Conservation (phyloP, 1,139 yeast species). For the Candida frijolesensis region DNA sequence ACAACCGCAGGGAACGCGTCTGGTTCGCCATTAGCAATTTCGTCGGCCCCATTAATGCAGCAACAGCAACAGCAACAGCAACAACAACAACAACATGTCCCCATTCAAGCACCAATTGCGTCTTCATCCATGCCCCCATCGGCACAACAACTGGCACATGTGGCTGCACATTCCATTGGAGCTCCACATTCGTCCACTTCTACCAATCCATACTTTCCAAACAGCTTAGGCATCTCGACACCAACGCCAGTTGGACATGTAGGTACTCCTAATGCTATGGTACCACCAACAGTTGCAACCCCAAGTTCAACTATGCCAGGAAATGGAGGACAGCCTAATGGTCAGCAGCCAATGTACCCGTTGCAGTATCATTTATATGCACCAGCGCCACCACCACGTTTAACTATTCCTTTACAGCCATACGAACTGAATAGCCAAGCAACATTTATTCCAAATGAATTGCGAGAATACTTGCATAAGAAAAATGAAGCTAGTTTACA, state of each 20-base stretch:
- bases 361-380: slow-evolving; percentile 88
- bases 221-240: not conserved
- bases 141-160: not conserved
- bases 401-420: slow-evolving; percentile 58
- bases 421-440: slow-evolving; percentile 71
- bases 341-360: slow-evolving; percentile 45
- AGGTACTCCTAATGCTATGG: not conserved
- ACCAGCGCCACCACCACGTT: slow-evolving; percentile 81
- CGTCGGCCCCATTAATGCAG: slow-evolving; percentile 5
- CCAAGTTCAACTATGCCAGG: slow-evolving; percentile 7
- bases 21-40: slow-evolving; percentile 3
- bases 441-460: slow-evolving; percentile 70
- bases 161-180: not conserved
- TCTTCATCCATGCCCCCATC: slow-evolving; percentile 5
- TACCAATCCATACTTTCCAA: slow-evolving; percentile 3
- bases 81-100: slow-evolving; percentile 6
- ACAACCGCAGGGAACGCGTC: not conserved
- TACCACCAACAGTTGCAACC: not conserved
- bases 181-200: slow-evolving; percentile 1
- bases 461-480: slow-evolving; percentile 71
- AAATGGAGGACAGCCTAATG: slow-evolving; percentile 1
- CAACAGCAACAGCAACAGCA: slow-evolving; percentile 6
- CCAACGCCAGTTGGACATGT: slow-evolving; percentile 2
- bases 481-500: slow-evolving; percentile 84
- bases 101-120: not conserved